Evolutionary conservation across 345 rosid species (phyloP), one percentile per base, ranked within the genome.

Genomic region (Psidium friedrichsthalianum): DNA sequence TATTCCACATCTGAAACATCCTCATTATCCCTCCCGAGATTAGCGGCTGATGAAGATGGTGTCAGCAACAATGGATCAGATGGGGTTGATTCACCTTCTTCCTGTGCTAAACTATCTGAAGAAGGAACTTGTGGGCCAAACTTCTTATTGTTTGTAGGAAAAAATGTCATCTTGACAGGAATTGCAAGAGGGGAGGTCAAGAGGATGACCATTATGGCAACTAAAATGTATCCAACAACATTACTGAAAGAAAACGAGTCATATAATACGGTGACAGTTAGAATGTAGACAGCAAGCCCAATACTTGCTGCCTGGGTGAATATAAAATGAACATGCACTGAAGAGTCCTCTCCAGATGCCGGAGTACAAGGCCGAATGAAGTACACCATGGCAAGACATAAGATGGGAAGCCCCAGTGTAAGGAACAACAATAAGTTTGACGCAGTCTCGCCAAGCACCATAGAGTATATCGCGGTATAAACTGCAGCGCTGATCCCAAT

Each of bases 91-190:
- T 83, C 88, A 86, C 89, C 90, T 85, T 93, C 96, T 74, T 59
- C 92, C 54, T 83, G 89, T 32, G 86, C 90, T 84, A 94, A 86
- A 88, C 87, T 86, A 61, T 94, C 96, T 8, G 97, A 92, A 81
- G 98, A 93, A 84, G 92, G 91, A 54, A 86, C 83, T 32, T 84
- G 89, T 29, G 95, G 90, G 44, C 89, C 87, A 58, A 32, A 52
- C 82, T 85, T 93, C 92, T 85, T 92, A 59, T 87, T 82, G 74
- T 85, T 90, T 32, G 90, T 86, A 78, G 96, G 98, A 87, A 93
- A 94, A 82, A 98, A 90, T 18, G 99, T 96, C 99, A 98, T 96
- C 92, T 95, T 98, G 90, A 96, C 53, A 32, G 99, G 99, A 88
- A 96, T 89, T 32, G 91, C 99, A 69, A 98, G 97, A 86, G 99